Percentiles rank a stretch among this genome's conserved stretches.
phyloP scores from a whole-genome alignment of 2,329 filamentous ascomycete species.

The Fusarium sp. region DNA sequence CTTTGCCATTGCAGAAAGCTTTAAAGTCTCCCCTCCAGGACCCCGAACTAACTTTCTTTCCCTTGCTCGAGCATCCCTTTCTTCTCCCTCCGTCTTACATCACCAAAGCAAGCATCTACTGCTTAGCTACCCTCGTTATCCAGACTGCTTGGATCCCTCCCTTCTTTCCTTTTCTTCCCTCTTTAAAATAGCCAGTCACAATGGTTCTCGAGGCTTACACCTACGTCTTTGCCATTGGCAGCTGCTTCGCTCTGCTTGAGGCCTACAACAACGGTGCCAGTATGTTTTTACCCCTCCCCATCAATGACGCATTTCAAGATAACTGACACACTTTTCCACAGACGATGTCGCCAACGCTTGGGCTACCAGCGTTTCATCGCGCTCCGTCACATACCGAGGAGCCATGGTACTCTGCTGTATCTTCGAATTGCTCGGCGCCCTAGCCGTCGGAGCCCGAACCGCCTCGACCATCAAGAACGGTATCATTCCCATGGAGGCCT shows the following conservation, averaged over 20 bases:
- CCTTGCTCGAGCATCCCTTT: constrained; percentile 38
- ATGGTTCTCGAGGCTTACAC: constrained; percentile 75
- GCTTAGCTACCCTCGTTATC: neutral
- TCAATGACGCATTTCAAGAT: neutral
- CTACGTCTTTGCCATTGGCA: constrained; percentile 83
- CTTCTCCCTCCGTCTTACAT: constrained; percentile 8
- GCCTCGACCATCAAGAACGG: constrained; percentile 86
- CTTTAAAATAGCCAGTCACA: constrained; percentile 49
- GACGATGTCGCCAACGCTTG: constrained; percentile 89
- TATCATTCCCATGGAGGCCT: constrained; percentile 74
- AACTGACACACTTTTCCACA: constrained; percentile 50
- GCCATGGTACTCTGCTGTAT: constrained; percentile 77
- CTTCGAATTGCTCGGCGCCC: constrained; percentile 78
- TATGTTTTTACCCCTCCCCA: constrained; percentile 59
- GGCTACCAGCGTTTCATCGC: constrained; percentile 86
- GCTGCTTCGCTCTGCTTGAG: constrained; percentile 81
- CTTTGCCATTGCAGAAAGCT: constrained; percentile 16
- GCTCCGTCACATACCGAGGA: constrained; percentile 79
- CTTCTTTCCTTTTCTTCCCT: neutral
- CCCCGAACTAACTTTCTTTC: constrained; percentile 11
- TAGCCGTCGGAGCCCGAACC: constrained; percentile 77
- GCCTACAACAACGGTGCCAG: constrained; percentile 86
- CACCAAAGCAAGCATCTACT: constrained; percentile 12
- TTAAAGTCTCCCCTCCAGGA: constrained; percentile 39
- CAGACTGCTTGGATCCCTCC: constrained; percentile 22